Evolutionary conservation across 345 rosid genomes (phyloP).

Genomic region (Citrus unshiu): DNA sequence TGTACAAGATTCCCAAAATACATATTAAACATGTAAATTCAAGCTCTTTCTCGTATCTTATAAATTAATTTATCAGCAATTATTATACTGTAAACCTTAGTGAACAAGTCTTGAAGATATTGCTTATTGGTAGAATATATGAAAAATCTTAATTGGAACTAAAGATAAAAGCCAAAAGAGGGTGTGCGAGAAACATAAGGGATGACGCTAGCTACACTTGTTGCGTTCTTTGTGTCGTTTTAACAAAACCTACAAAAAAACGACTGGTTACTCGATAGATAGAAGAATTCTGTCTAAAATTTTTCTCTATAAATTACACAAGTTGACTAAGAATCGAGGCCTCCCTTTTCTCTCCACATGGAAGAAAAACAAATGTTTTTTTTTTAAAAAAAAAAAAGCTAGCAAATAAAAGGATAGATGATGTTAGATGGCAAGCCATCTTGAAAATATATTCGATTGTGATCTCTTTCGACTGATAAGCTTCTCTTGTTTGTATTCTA

Average conservation of each 20-base stretch:
- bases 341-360: neutral
- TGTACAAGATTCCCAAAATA: no score
- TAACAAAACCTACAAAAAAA: neutral
- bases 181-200: neutral
- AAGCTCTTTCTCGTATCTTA: no score
- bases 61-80: no score
- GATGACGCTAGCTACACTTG: neutral
- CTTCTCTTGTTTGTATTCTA: neutral
- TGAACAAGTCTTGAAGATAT: no score
- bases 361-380: neutral
- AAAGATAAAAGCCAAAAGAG: neutral
- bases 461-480: conserved; percentile 3
- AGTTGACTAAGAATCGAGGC: neutral
- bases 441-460: neutral
- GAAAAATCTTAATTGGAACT: neutral
- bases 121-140: neutral
- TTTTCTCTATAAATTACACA: neutral
- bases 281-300: neutral
- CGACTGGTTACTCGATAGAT: neutral
- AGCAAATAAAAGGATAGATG: neutral
- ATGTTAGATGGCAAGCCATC: neutral
- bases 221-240: neutral
- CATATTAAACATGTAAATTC: no score
- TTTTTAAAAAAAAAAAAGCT: neutral
- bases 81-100: no score